Evolutionary conservation across 2,329 filamentous ascomycete species (phyloP).

Genomic region (Gliomastix tumulicola): DNA sequence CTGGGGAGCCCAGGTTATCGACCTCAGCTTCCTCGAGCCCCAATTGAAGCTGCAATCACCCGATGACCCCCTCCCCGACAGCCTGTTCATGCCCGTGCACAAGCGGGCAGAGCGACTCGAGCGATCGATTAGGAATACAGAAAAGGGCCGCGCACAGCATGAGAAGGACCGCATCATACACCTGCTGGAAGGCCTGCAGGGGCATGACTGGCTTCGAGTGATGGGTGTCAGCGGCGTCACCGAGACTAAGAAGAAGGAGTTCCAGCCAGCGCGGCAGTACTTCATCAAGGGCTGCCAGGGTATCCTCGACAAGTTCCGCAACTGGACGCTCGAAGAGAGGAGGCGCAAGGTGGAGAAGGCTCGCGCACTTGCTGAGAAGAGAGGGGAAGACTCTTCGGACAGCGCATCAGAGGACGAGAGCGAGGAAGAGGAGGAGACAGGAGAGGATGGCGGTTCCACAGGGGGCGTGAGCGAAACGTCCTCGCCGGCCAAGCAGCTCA

Average conservation of each 20-base stretch:
- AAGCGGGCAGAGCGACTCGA: constrained; percentile 54
- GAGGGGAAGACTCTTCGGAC: constrained; percentile 16
- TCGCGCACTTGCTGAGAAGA: constrained; percentile 31
- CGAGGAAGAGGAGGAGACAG: constrained; percentile 19
- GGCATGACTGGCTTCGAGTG: constrained; percentile 85
- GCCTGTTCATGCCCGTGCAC: constrained; percentile 46
- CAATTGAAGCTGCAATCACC: constrained; percentile 32
- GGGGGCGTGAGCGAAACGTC: constrained; percentile 46
- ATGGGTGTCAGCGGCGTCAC: constrained; percentile 86
- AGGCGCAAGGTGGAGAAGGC: constrained; percentile 71
- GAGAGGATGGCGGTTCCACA: constrained; percentile 39
- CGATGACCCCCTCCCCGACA: constrained; percentile 50
- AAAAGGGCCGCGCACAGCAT: constrained; percentile 59
- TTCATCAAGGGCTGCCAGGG: constrained; percentile 78
- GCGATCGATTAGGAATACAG: constrained; percentile 55
- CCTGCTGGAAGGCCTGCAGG: constrained; percentile 73
- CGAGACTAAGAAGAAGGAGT: constrained; percentile 78
- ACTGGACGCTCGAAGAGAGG: constrained; percentile 88
- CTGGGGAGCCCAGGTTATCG: constrained; percentile 47
- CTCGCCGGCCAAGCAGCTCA: constrained; percentile 60
- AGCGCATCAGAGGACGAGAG: constrained; percentile 23
- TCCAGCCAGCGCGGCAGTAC: constrained; percentile 76
- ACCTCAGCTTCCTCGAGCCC: constrained; percentile 45
- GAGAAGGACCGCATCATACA: constrained; percentile 59
- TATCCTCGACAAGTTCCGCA: constrained; percentile 79